Percentiles rank a stretch among this genome's conserved stretches.
Conservation (phyloP, 805 yeast species). For the Cyberlindnera euphorbiiphila region DNA sequence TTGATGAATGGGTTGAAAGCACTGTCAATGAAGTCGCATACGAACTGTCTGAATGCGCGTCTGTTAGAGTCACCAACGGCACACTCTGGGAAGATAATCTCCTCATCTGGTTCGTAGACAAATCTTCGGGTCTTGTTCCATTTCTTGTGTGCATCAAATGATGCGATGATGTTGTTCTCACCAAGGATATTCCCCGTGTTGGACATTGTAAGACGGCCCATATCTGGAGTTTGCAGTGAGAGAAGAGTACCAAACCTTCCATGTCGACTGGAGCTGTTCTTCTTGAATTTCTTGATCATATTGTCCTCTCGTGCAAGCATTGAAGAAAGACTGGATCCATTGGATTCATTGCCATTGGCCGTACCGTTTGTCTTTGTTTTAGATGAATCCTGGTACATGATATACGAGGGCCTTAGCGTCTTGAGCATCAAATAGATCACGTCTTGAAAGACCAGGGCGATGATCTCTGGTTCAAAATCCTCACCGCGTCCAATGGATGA, state of each 20-base stretch:
- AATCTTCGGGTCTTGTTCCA: slow-evolving; percentile 47
- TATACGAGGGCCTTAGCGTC: slow-evolving; percentile 41
- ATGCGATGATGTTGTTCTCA: slow-evolving; percentile 50
- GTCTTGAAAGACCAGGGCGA: slow-evolving; percentile 66
- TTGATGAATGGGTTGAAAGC: slow-evolving; percentile 66
- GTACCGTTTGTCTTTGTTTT: not conserved
- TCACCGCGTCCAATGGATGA: slow-evolving; percentile 48
- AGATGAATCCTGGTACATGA: slow-evolving; percentile 12
- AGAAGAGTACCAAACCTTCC: slow-evolving; percentile 87
- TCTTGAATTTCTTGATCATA: slow-evolving; percentile 44
- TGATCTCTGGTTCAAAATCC: slow-evolving; percentile 58
- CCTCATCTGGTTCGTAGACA: slow-evolving; percentile 28
- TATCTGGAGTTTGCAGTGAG: slow-evolving; percentile 61
- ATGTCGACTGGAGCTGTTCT: slow-evolving; percentile 66
- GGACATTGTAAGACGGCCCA: slow-evolving; percentile 58
- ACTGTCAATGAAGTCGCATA: slow-evolving; percentile 61
- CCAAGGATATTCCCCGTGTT: slow-evolving; percentile 64
- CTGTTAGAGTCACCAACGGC: slow-evolving; percentile 17
- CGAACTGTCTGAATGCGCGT: slow-evolving; percentile 34
- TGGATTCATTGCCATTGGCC: slow-evolving; percentile 7
- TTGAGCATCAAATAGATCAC: slow-evolving; percentile 59
- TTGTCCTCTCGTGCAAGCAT: slow-evolving; percentile 59
- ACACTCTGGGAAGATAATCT: slow-evolving; percentile 29
- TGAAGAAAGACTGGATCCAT: slow-evolving; percentile 26
- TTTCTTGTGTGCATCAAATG: slow-evolving; percentile 63